phyloP scores from a whole-genome alignment of 148 eudicot species.

The Rheum nobile region DNA sequence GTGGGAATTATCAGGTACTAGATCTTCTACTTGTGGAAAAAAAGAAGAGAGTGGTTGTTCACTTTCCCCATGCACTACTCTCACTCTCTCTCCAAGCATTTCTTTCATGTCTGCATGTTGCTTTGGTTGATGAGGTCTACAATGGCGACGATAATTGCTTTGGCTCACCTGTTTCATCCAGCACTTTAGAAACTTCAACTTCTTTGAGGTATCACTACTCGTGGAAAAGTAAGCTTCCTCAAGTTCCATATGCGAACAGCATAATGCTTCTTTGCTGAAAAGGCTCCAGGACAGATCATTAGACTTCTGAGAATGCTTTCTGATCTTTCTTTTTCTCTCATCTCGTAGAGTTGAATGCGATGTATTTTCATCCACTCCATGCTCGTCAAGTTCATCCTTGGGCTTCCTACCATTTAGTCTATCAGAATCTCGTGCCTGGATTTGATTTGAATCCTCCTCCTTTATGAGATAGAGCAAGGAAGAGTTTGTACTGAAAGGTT shows the following conservation, averaged over 20 bases:
- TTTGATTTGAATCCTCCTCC: constrained; percentile 10
- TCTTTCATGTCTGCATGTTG: constrained; percentile 8
- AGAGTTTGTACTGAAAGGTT: constrained; percentile 56
- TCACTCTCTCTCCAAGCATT: constrained; percentile 18
- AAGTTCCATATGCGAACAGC: constrained; percentile 40
- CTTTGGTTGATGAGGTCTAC: constrained; percentile 18
- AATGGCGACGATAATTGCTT: constrained; percentile 5
- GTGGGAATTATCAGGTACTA: constrained; percentile 15
- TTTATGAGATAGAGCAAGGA: constrained; percentile 43
- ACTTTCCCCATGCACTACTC: constrained; percentile 19
- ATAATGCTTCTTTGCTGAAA: constrained; percentile 56
- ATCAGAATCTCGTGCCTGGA: constrained; percentile 13
- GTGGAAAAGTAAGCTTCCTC: constrained; percentile 48
- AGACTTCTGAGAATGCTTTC: constrained; percentile 23
- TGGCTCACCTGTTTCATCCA: constrained; percentile 75
- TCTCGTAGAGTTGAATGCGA: constrained; percentile 14
- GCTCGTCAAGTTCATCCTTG: constrained; percentile 2
- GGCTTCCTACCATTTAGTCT: constrained; percentile 8
- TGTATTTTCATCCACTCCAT: constrained; percentile 14
- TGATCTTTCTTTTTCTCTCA: constrained; percentile 41
- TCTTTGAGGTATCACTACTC: constrained; percentile 43
- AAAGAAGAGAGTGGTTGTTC: constrained; percentile 24
- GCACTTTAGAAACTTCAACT: constrained; percentile 75
- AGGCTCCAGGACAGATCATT: constrained; percentile 62
- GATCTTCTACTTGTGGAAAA: constrained; percentile 12